Base-by-base conservation (phyloP, 805 yeast species). In the Ogataea ramenticola region DNA sequence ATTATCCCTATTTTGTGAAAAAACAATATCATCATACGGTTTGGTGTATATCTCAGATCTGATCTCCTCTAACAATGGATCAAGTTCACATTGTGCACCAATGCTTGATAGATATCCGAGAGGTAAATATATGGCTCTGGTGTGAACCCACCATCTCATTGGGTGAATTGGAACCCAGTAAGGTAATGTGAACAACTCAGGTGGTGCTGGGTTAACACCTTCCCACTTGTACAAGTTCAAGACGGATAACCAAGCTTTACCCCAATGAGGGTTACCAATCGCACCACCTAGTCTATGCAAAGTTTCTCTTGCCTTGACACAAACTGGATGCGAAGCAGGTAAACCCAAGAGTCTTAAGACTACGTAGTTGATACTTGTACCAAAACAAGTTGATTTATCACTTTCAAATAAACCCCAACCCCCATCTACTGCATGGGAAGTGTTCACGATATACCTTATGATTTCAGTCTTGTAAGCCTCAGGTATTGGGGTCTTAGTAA, bases 141-240 rank as follows among this genome's bases (percentile, higher is more conserved):
- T 90, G 57, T 93, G 99, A 20, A 91, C 96, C 99, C 99, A 93
- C 99, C 98, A 93, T 58, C 86, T 76, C 31, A 90, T 95, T 1
- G 99, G 99, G 57, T 93, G 98, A 35, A 89, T 70, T 0, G 96
- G 95, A 2, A 83, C 55, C 40, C 71, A 58, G 48, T 88, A 86
- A 1, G 99, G 99, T 36, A 91, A 62, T 46, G 83, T 63, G 93
- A 96, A 93, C 40, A 89, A 65, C 58, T 93, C 99, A 1, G 97
- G 91, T 3, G 99, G 99, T 1, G 96, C 95, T 3, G 99, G 99
- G 53, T 93, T 93, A 5, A 91, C 96, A 44, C 99, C 99, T 49
- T 86, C 95, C 96, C 98, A 93, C 34, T 77, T 77, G 58, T 90
- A 93, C 42, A 93, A 64, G 49, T 83, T 87, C 46, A 93, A 66